Evolutionary conservation across 148 eudicot species (phyloP), one percentile per base, ranked within the genome.

Genomic region (Rhododendron henanense): DNA sequence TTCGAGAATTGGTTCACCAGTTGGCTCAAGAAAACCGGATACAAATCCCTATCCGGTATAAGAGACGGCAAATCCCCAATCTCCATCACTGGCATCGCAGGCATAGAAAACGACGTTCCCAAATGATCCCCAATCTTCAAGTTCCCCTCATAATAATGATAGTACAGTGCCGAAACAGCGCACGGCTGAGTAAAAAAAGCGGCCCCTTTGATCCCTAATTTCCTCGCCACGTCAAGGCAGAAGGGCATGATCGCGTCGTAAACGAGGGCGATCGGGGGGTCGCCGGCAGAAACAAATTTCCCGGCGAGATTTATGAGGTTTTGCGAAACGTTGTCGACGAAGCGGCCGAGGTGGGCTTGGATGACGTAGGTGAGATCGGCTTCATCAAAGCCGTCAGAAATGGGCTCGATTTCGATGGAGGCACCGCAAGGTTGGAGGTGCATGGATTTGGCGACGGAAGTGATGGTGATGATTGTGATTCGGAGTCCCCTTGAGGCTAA

Each of bases 191-290:
- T 93, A 45, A 93, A 93, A 69, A 94, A 93, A 3, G 93, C 78
- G 0, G 87, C 93, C 4, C 92, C 91, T 7, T 19, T 3, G 9
- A 91, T 6, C 3, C 93, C 93, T n/a, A 83, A 5, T 2, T 78
- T 11, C 8, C 16, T 87, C 0, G 88, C 92, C n/a, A 92, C 86
- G 9, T 91, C 90, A 21, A 93, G 84, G 31, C 87, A 89, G 94
- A 94, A 94, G 19, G 96, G 91, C 87, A 85, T 82, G 3, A 87
- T 23, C 1, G 96, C 79, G 31, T 94, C 96, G 79, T 92, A 94
- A 19, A 93, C 86, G 0, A 94, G 15, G 3, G 69, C 51, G 3
- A 35, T 77, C 1, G 73, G 65, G 39, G 73, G 71, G 4, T 35
- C 3, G 0, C 23, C 28, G 33, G 48, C 16, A 15, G 1, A 9